Evolutionary conservation across 1,139 yeast species (phyloP), one percentile per base, ranked within the genome.

Genomic region (Yamadazyma epiphylla): DNA sequence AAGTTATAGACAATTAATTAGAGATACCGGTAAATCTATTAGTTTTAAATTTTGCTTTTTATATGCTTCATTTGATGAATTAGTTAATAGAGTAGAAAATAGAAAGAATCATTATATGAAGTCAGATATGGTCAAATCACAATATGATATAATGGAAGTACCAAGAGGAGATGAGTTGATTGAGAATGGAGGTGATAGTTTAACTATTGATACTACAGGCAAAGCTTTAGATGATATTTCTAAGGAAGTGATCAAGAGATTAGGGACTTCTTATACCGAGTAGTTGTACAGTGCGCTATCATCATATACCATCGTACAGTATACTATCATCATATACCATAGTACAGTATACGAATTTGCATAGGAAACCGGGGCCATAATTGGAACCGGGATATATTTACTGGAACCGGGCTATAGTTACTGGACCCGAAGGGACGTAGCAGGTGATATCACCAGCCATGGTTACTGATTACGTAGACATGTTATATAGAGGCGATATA

Each of bases 51-150:
- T 82, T 54, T 64, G 87, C 24, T 82, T 89, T 48, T 58, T 89
- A 29, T 70, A 75, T 48, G 82, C 88, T 9, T 62, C 77, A 4
- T 72, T 67, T 42, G 81, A 78, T 7, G 83, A 72, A 42, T 69
- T 88, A 29, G 41, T 72, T 13, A 53, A 59, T 23, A 69, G 97
- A 31, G 83, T 87, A 30, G 60, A 58, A 11, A 54, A 60, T 12
- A 68, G 98, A 40, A 55, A 71, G 43, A 78, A 77, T 29, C 98
- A 91, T 50, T 91, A 70, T 54, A 89, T 91, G 96, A 87, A 87
- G 47, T 67, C 81, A 3, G 74, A 75, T 35, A 86, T 88, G 96
- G 77, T 88, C 26, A 68, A 72, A 37, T 79, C 89, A 14, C 97
- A 88, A 51, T 79, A 79, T 41, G 76, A 67, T 7, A 77, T 78